Evolutionary conservation across 2,329 filamentous ascomycete species (phyloP), one percentile per base, ranked within the genome.

Genomic region (Aspergillaceae sp.): DNA sequence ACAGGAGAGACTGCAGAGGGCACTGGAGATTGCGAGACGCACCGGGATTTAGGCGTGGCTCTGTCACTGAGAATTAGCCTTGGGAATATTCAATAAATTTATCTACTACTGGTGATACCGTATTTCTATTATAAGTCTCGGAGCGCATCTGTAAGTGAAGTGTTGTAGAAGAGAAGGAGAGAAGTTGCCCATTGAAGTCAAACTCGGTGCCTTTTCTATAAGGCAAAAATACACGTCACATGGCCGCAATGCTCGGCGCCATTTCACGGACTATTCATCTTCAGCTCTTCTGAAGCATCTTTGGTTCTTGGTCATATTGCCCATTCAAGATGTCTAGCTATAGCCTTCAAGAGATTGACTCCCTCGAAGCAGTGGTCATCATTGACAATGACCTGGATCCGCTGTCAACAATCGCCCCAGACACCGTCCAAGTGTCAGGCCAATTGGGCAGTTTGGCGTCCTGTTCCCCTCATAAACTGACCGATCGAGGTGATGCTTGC

Each of bases 381-480:
- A 69, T 79, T 47, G 73, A 77, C 57, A 75, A 79, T 62, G 76
- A 79, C 49, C 62, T 78, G 37, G 75, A 79, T 51, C 69, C 73
- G 3, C 69, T 78, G 47, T 77, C 75, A 1, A 67, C 71, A 2
- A 64, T 69, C 11, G 62, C 71, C 0, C 67, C 71, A 19, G 63
- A 69, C 5, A 69, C 66, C 1, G 64, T 76, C 40, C 59, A 69
- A 27, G 60, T 74, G 28, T 52, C 61, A 0, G 71, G 74, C 8
- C 64, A 66, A 26, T 60, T 78, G 52, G 64, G 65, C 29, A 66
- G 69, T 9, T 59, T 74, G 3, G 70, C 67, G 1, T 50, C 70
- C 28, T 56, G 54, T 19, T 67, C 68, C 1, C 56, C 64, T 6
- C 58, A 66, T 6, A 42, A 53, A 3, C 52, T 65, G 8, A 51